phyloP scores from a whole-genome alignment of 1,284 basidiomycete species.

The Cryptococcus depauperatus region DNA sequence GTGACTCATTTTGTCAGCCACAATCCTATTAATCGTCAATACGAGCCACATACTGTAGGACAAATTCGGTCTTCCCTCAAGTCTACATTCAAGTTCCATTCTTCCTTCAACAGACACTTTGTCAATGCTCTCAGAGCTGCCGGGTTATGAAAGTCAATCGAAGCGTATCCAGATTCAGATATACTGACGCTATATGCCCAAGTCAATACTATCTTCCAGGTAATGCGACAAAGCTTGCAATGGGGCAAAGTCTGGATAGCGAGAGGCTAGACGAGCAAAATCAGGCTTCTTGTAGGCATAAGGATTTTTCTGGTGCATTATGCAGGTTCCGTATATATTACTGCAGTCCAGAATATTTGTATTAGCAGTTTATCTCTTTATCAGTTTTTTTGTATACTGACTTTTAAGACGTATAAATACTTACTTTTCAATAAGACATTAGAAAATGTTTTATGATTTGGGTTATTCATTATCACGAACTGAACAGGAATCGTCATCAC shows the following conservation, averaged over 20 bases:
- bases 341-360: background rate
- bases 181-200: conserved; percentile 15
- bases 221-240: conserved; percentile 49
- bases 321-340: no score
- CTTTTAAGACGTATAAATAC: background rate
- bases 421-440: no score
- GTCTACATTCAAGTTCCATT: conserved; percentile 59
- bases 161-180: conserved; percentile 14
- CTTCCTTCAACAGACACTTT: conserved; percentile 61
- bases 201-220: background rate
- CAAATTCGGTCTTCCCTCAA: conserved; percentile 68
- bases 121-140: conserved; percentile 65
- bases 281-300: conserved; percentile 51
- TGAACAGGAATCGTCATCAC: no score
- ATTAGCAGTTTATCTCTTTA: background rate
- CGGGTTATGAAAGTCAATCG: conserved; percentile 65
- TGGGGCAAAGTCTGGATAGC: conserved; percentile 55
- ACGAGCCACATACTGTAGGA: conserved; percentile 62
- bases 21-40: no score
- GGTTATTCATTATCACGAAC: no score
- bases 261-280: conserved; percentile 56
- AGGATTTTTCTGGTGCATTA: conserved; percentile 43
- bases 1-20: no score
- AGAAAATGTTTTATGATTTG: no score
- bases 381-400: background rate